These are phyloP conservation scores for Aspergillus sp. DNA, from an alignment of 2,329 filamentous ascomycete genomes.

Conservation along the genomic window DNA sequence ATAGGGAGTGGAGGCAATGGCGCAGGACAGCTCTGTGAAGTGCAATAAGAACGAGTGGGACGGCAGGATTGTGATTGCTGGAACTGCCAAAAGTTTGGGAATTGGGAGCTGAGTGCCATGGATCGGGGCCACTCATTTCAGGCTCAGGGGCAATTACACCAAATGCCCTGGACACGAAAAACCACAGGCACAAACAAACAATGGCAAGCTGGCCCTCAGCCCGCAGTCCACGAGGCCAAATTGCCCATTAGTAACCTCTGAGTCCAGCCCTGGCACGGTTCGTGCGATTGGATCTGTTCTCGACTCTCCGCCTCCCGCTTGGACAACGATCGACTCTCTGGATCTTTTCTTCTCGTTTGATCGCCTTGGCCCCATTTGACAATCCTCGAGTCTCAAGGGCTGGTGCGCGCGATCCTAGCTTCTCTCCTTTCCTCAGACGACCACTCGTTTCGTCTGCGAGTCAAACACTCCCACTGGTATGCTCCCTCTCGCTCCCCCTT, in stretches of 20 bases:
- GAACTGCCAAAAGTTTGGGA: not conserved
- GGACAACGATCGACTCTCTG: conserved; percentile 8
- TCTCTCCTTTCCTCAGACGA: not conserved
- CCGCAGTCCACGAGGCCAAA: too few relatives aligned
- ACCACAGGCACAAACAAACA: not conserved
- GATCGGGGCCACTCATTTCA: not conserved
- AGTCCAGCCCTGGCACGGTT: too few relatives aligned
- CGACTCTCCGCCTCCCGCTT: not conserved
- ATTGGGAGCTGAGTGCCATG: conserved; percentile 5
- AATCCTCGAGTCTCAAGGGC: conserved; percentile 6
- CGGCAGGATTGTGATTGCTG: conserved; percentile 6
- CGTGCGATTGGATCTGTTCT: not conserved
- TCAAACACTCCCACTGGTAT: conserved; percentile 13
- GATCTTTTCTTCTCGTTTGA: conserved; percentile 12
- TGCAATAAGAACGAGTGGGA: not conserved
- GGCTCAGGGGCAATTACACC: conserved; percentile 3
- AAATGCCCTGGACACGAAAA: not conserved
- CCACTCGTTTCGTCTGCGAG: conserved; percentile 2
- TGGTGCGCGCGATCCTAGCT: conserved; percentile 2
- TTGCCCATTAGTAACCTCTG: too few relatives aligned
- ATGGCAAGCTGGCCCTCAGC: not conserved
- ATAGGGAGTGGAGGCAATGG: not conserved
- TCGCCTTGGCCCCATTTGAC: not conserved
- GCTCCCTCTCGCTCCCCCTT: conserved; percentile 16
- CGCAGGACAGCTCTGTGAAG: not conserved